Base-by-base conservation (phyloP, 345 rosid species). In the Isatis tinctoria region DNA sequence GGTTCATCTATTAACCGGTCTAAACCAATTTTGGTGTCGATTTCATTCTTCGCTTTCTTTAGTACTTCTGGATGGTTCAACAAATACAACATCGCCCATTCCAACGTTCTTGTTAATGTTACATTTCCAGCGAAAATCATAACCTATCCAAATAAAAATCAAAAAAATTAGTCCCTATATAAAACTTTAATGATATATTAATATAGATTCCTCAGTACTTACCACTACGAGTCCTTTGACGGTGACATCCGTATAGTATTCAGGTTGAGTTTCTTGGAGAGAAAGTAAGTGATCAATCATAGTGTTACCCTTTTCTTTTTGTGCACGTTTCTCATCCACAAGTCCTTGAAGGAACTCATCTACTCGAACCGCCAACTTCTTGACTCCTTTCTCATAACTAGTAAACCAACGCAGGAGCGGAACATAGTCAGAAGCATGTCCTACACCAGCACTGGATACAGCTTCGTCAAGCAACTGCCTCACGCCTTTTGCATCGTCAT, bases 201-300 rank as follows among this genome's bases (percentile, higher is more conserved):
- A n/a, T 5, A 67, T 27, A 28, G 16, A 26, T n/a, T 35, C 18
- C 0, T 59, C n/a, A 4, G 52, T 16, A 78, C 76, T 64, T 41
- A 68, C 79, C 16, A 49, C 28, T 17, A 68, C 11, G n/a, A 87
- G 70, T 8, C 87, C 88, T 81, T 87, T 87, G 65, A 85, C 74
- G 37, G 76, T 80, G 28, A 81, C 65, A 66, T 87, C 88, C 0
- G 86, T 81, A 26, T 83, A 86, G 18, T 75, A 67, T 3, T 78
- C 75, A 1, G 89, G 88, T 8, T 88, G 61, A 6, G 78, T 79
- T 37, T 83, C 70, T 43, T 84, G 87, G 59, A 84, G 58, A 60
- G 76, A 12, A 39, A 85, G 85, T 48, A 85, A 68, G 54, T 82
- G 91, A 35, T 76, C 82, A 47, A 88, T 80, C 89, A 84, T 87